Conservation (phyloP, 2,329 filamentous ascomycete species). For the Fusarium dlaminii region DNA sequence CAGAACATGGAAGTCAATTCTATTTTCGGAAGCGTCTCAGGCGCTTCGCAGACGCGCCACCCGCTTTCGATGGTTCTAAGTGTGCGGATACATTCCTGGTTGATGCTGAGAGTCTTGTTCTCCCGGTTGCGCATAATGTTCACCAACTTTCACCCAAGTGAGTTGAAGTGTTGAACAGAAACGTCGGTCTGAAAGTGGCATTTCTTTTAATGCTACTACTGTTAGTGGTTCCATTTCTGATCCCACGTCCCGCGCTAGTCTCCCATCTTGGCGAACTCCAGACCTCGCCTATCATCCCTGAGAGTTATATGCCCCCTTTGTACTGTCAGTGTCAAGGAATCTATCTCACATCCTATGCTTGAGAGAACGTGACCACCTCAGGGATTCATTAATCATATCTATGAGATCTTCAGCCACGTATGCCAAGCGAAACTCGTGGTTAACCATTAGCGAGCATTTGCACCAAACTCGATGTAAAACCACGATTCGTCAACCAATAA, state of each 20-base stretch:
- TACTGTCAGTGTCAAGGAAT: background rate
- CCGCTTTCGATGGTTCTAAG: slow-evolving; percentile 9
- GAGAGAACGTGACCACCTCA: slow-evolving; percentile 1
- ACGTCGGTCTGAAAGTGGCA: slow-evolving; percentile 18
- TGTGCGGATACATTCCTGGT: background rate
- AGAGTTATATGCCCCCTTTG: background rate
- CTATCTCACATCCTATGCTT: background rate
- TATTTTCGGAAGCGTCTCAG: slow-evolving; percentile 42
- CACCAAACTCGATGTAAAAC: background rate
- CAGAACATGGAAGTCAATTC: slow-evolving; percentile 21
- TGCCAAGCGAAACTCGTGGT: background rate
- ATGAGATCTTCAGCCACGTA: background rate
- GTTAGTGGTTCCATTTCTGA: slow-evolving; percentile 21
- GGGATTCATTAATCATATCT: background rate
- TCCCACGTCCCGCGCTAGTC: slow-evolving; percentile 21
- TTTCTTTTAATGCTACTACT: slow-evolving; percentile 4
- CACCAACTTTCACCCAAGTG: background rate
- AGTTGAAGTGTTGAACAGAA: background rate
- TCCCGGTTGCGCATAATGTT: background rate
- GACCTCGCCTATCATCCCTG: slow-evolving; percentile 2
- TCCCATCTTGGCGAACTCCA: slow-evolving; percentile 12
- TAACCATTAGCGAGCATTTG: background rate
- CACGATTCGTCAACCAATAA: background rate
- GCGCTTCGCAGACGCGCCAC: slow-evolving; percentile 37
- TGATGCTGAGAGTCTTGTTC: background rate